Conservation (phyloP, 2,329 filamentous ascomycete species). For the Phaeoacremonium minimum region DNA sequence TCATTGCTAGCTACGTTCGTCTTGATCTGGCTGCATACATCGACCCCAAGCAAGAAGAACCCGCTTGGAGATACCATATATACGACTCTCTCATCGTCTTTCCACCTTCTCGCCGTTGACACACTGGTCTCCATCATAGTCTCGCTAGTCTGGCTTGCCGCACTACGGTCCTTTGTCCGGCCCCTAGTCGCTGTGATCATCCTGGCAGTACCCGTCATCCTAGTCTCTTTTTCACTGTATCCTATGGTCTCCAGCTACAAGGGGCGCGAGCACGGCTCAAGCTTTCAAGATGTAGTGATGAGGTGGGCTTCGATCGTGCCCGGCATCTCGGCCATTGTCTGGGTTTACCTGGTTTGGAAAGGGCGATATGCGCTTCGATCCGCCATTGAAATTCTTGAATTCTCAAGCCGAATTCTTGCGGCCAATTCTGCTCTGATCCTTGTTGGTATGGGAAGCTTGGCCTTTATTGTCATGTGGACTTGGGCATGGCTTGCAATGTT, state of each 20-base stretch:
- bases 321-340: constrained; percentile 66
- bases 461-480: constrained; percentile 77
- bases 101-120: constrained; percentile 85
- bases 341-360: constrained; percentile 79
- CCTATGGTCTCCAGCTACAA: constrained; percentile 87
- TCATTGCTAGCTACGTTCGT: constrained; percentile 85
- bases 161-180: constrained; percentile 82
- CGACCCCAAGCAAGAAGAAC: constrained; percentile 61
- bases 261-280: constrained; percentile 67
- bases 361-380: constrained; percentile 76
- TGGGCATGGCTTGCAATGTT: constrained; percentile 98
- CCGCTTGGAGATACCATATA: constrained; percentile 93
- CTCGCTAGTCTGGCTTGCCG: constrained; percentile 83
- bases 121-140: constrained; percentile 87
- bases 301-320: constrained; percentile 80
- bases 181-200: constrained; percentile 78
- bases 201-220: constrained; percentile 77
- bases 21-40: constrained; percentile 85
- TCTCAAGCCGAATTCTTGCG: constrained; percentile 80
- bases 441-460: constrained; percentile 76
- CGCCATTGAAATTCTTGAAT: constrained; percentile 86
- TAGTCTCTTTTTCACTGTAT: constrained; percentile 88
- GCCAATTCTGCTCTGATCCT: constrained; percentile 79
- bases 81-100: constrained; percentile 78
- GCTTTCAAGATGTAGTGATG: constrained; percentile 85